phyloP scores from a whole-genome alignment of 768 basidiomycete genomes.

The Candolleomyces eurysporus region DNA sequence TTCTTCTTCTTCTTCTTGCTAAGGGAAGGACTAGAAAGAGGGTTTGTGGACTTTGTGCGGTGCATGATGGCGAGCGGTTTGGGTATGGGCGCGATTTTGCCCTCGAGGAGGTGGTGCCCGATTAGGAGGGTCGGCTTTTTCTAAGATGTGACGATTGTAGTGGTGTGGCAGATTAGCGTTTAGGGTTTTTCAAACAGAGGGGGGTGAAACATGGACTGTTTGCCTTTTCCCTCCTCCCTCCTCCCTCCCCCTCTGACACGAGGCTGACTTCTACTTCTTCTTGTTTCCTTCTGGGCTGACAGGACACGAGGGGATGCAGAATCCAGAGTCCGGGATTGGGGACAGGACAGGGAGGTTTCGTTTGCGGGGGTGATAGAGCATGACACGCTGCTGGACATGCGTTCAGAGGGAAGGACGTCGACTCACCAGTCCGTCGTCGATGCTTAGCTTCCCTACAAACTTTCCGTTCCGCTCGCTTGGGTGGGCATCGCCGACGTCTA shows the following conservation, averaged over 20 bases:
- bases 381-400: not conserved
- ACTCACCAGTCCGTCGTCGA: slow-evolving; percentile 60
- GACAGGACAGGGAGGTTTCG: too few species aligned
- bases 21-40: slow-evolving; percentile 5
- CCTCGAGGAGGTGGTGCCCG: slow-evolving; percentile 90
- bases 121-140: slow-evolving; percentile 77
- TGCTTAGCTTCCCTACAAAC: slow-evolving; percentile 72
- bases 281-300: too few species aligned
- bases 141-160: slow-evolving; percentile 30
- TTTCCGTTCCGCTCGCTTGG: slow-evolving; percentile 59
- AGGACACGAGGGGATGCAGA: too few species aligned
- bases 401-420: not conserved
- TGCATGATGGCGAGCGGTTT: slow-evolving; percentile 83
- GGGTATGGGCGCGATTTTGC: slow-evolving; percentile 69
- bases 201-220: too few species aligned
- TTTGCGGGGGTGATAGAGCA: too few species aligned
- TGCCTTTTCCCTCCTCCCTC: too few species aligned
- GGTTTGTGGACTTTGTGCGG: slow-evolving; percentile 27
- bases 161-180: not conserved
- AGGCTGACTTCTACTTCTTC: not conserved
- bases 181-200: not conserved
- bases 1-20: slow-evolving; percentile 21
- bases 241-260: not conserved
- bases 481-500: slow-evolving; percentile 62
- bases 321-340: too few species aligned